These are phyloP conservation scores for Yarrowia hollandica DNA, from an alignment of 805 yeast genomes.

Conservation along the genomic window DNA sequence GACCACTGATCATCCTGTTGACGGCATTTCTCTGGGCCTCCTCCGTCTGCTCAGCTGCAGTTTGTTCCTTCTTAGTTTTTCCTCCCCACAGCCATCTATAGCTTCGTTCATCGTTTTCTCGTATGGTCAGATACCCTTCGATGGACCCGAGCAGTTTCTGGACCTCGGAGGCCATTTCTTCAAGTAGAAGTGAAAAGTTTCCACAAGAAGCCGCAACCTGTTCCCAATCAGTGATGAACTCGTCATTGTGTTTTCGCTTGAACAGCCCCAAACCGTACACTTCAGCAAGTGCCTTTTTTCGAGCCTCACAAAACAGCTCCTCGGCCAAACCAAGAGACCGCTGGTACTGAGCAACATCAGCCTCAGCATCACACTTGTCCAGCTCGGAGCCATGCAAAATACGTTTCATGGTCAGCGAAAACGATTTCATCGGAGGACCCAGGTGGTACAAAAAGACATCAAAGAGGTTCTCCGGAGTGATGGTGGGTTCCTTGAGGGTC, in stretches of 20 bases:
- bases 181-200: constrained; percentile 65
- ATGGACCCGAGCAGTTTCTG: constrained; percentile 48
- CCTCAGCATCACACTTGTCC: constrained; percentile 20
- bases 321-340: constrained; percentile 51
- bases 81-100: constrained; percentile 51
- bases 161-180: constrained; percentile 62
- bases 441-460: constrained; percentile 64
- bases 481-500: constrained; percentile 5
- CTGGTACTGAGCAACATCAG: constrained; percentile 45
- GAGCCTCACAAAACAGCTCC: constrained; percentile 56
- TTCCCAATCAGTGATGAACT: constrained; percentile 61
- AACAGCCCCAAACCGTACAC: constrained; percentile 60
- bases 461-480: constrained; percentile 49
- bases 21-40: constrained; percentile 4
- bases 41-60: neutral
- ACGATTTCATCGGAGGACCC: constrained; percentile 72
- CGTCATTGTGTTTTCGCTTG: constrained; percentile 40
- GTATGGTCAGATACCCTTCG: constrained; percentile 40
- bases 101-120: constrained; percentile 36
- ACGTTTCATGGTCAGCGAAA: constrained; percentile 60
- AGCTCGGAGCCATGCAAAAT: constrained; percentile 50
- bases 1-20: constrained; percentile 11
- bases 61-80: constrained; percentile 33
- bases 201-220: constrained; percentile 85
- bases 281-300: constrained; percentile 55